phyloP scores from a whole-genome alignment of 2,329 filamentous ascomycete species.

The Talaromyces sp. region DNA sequence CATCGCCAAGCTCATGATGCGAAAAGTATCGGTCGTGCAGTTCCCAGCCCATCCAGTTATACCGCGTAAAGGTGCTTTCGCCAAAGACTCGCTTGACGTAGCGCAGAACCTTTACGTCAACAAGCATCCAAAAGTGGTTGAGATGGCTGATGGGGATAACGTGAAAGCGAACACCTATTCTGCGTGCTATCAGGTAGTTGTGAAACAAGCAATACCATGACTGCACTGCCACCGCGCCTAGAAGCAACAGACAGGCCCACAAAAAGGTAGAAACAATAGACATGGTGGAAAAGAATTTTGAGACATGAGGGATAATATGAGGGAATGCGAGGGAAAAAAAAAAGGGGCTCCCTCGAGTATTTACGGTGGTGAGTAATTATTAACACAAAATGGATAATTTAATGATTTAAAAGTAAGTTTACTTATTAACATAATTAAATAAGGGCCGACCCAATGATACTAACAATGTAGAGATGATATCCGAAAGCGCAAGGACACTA shows the following conservation, averaged over 20 bases:
- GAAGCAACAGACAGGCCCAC: not conserved
- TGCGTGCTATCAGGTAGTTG: not conserved
- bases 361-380: not conserved
- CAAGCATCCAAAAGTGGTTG: slow-evolving; percentile 4
- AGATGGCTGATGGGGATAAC: slow-evolving; percentile 1
- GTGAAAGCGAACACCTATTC: not conserved
- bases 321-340: not conserved
- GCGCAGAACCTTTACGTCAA: not conserved
- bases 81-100: slow-evolving; percentile 1
- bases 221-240: not conserved
- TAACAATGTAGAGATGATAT: too few species aligned
- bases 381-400: too few species aligned
- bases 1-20: slow-evolving; percentile 3
- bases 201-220: not conserved
- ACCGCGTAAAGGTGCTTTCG: slow-evolving; percentile 2
- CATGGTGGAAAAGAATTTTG: not conserved
- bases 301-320: not conserved
- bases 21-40: not conserved
- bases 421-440: too few species aligned
- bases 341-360: not conserved
- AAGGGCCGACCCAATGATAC: too few species aligned
- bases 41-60: slow-evolving; percentile 8
- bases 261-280: not conserved
- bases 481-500: too few species aligned
- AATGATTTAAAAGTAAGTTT: too few species aligned